A percentile compares a stretch with the other conserved stretches of the same genome.
Conservation (phyloP, 441 rosid species). For the Kokia cookei region DNA sequence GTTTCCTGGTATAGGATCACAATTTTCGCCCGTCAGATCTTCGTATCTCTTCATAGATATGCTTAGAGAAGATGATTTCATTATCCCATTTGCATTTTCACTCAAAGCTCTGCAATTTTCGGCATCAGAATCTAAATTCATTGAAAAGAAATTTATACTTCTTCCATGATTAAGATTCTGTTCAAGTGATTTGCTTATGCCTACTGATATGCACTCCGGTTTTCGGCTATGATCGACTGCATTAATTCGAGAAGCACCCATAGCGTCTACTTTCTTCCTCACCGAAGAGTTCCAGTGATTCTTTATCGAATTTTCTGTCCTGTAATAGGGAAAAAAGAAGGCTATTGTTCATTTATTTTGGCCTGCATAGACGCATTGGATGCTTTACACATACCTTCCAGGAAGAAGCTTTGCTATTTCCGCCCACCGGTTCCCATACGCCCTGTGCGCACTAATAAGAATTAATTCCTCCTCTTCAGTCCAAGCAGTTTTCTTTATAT, state of each 20-base stretch:
- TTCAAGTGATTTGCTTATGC: no score
- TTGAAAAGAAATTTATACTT: neutral
- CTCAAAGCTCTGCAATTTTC: no score
- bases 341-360: neutral
- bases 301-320: conserved; percentile 42
- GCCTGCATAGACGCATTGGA: neutral
- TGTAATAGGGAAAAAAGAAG: conserved; percentile 1
- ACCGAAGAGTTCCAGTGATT: conserved; percentile 45
- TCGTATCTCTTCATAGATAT: neutral
- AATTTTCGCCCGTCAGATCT: neutral
- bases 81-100: neutral
- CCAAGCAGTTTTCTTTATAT: conserved; percentile 31
- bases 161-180: neutral
- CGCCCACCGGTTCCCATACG: conserved; percentile 40
- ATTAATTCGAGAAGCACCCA: neutral
- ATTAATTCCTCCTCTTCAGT: conserved; percentile 35
- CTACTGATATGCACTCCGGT: neutral
- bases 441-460: conserved; percentile 22
- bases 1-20: neutral
- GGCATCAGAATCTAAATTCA: no score
- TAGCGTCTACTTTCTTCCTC: conserved; percentile 26
- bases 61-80: neutral
- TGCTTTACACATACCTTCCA: conserved; percentile 28
- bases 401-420: conserved; percentile 39
- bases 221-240: neutral